These are phyloP conservation scores for Tetradesmus lagerheimii DNA, from an alignment of 139 green algal species.

Conservation along the genomic window DNA sequence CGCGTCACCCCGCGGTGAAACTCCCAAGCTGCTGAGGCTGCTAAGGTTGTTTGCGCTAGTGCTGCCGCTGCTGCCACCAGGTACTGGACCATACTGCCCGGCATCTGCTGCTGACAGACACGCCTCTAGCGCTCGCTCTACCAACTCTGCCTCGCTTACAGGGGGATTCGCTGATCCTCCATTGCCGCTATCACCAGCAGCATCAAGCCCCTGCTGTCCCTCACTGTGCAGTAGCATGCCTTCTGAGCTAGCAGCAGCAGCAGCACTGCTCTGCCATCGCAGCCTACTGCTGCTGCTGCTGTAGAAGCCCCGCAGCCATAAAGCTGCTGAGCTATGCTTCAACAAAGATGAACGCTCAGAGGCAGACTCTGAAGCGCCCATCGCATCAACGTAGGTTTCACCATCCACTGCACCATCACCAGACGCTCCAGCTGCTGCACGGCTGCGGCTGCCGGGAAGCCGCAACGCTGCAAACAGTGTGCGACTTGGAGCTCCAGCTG, in stretches of 20 bases:
- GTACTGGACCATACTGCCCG: neutral
- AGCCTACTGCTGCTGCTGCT: neutral
- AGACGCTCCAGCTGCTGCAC: neutral
- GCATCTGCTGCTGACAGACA: constrained; percentile 25
- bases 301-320: neutral
- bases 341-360: neutral
- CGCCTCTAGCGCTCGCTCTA: constrained; percentile 1
- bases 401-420: neutral
- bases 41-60: neutral
- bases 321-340: neutral
- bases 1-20: neutral
- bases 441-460: neutral
- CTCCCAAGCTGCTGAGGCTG: neutral
- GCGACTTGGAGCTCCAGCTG: neutral
- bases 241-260: neutral
- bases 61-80: neutral
- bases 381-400: neutral
- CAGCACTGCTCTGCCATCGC: neutral
- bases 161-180: neutral
- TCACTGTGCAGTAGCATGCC: neutral
- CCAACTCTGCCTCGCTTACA: constrained; percentile 6
- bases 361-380: neutral
- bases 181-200: neutral
- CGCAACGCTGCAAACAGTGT: neutral
- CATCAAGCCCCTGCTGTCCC: neutral